Conservation (phyloP, 2,329 filamentous ascomycete genomes). For the Penicillium sp. region DNA sequence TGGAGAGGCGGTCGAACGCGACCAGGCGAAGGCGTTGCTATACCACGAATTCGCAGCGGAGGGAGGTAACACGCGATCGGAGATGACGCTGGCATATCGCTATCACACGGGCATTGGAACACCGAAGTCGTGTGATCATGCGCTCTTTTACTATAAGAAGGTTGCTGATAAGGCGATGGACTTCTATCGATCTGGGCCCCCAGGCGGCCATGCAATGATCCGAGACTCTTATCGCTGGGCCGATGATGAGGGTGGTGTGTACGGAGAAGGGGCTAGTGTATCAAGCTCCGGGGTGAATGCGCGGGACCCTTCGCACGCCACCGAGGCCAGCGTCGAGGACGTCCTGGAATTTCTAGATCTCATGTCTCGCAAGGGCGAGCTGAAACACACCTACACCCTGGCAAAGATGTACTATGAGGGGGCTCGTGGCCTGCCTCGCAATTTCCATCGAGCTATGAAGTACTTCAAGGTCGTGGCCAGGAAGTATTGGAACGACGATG, state of each 20-base stretch:
- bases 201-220: conserved; percentile 73
- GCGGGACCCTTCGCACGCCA: conserved; percentile 65
- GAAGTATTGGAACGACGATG: conserved; percentile 75
- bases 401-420: conserved; percentile 87
- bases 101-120: conserved; percentile 81
- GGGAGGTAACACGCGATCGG: conserved; percentile 72
- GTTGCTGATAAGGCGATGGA: conserved; percentile 89
- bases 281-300: conserved; percentile 82
- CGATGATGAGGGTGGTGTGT: conserved; percentile 86
- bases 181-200: conserved; percentile 84
- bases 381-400: conserved; percentile 78
- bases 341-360: conserved; percentile 91
- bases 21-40: conserved; percentile 85
- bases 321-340: conserved; percentile 82
- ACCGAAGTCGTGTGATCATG: conserved; percentile 76
- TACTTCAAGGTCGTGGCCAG: conserved; percentile 77
- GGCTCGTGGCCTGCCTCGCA: conserved; percentile 65
- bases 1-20: conserved; percentile 69
- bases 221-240: conserved; percentile 78
- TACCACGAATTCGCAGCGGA: conserved; percentile 94
- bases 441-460: conserved; percentile 66
- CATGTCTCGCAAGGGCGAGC: conserved; percentile 82
- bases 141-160: conserved; percentile 81
- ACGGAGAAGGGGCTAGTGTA: conserved; percentile 89
- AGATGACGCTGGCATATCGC: conserved; percentile 90